Percentiles rank a stretch among this genome's conserved stretches.
Conservation (phyloP, 2,329 filamentous ascomycete species). For the Cladosporium sp. region DNA sequence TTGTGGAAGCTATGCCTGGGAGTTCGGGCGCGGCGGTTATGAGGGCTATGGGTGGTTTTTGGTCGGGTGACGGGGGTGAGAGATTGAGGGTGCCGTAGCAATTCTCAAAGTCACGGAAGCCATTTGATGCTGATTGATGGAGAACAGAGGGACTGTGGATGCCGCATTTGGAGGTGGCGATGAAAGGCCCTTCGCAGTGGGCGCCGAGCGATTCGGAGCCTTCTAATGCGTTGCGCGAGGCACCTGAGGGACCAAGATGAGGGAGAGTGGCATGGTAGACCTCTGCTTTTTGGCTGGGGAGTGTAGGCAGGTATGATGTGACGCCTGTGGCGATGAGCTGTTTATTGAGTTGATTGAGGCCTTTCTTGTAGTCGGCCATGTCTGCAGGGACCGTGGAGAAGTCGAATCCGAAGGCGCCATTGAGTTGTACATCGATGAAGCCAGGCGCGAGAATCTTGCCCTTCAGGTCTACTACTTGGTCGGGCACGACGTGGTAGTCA, state of each 20-base stretch:
- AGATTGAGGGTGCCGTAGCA: constrained; percentile 74
- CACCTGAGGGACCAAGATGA: constrained; percentile 68
- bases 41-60: constrained; percentile 59
- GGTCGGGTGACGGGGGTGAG: constrained; percentile 29
- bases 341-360: constrained; percentile 66
- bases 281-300: constrained; percentile 75
- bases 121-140: constrained; percentile 52
- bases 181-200: constrained; percentile 87
- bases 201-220: constrained; percentile 86
- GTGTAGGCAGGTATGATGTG: constrained; percentile 80
- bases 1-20: constrained; percentile 58
- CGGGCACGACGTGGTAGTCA: constrained; percentile 64
- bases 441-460: constrained; percentile 82
- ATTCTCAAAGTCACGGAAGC: constrained; percentile 60
- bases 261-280: constrained; percentile 80
- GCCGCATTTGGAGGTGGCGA: constrained; percentile 78
- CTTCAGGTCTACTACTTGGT: constrained; percentile 71
- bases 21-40: constrained; percentile 83
- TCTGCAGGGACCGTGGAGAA: constrained; percentile 68
- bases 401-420: constrained; percentile 89
- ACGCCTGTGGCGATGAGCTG: constrained; percentile 74
- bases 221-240: constrained; percentile 54
- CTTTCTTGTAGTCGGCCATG: constrained; percentile 65
- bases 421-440: constrained; percentile 87
- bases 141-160: constrained; percentile 76